Conservation (phyloP, 495 filamentous ascomycete genomes). For the Daldinia concentrica region DNA sequence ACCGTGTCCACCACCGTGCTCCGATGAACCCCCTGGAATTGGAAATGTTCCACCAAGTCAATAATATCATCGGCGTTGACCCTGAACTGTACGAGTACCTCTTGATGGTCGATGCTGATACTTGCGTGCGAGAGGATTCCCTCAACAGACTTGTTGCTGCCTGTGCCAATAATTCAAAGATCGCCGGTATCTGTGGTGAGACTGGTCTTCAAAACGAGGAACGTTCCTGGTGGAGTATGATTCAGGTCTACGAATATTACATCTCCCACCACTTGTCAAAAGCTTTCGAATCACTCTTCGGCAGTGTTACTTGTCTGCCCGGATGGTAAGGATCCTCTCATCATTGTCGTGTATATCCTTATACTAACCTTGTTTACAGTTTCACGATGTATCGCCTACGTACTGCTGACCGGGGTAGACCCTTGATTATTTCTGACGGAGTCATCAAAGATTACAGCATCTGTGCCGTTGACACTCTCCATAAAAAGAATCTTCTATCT, state of each 20-base stretch:
- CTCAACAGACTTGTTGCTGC: conserved; percentile 91
- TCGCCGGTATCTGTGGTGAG: conserved; percentile 97
- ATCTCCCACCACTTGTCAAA: conserved; percentile 95
- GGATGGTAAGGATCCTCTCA: conserved; percentile 79
- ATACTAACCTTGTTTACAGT: conserved; percentile 63
- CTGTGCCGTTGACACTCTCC: conserved; percentile 88
- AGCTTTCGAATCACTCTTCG: conserved; percentile 94
- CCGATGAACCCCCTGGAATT: conserved; percentile 96
- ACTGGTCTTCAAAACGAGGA: conserved; percentile 97
- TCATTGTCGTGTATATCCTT: not conserved
- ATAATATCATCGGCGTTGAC: conserved; percentile 98
- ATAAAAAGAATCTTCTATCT: conserved; percentile 97
- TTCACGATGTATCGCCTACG: conserved; percentile 98
- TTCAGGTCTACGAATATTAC: conserved; percentile 98
- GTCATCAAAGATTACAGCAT: conserved; percentile 89
- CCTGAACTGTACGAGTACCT: conserved; percentile 97
- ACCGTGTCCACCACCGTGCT: conserved; percentile 92
- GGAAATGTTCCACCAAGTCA: conserved; percentile 98
- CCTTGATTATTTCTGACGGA: conserved; percentile 88
- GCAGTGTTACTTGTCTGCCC: conserved; percentile 95
- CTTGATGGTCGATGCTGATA: conserved; percentile 98
- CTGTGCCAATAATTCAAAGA: conserved; percentile 93
- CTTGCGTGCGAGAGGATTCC: conserved; percentile 90
- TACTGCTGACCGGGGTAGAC: conserved; percentile 89
- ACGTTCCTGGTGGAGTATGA: conserved; percentile 98